Base-by-base conservation (phyloP, 164 flowering plant species). In the Stephania yunnanensis region DNA sequence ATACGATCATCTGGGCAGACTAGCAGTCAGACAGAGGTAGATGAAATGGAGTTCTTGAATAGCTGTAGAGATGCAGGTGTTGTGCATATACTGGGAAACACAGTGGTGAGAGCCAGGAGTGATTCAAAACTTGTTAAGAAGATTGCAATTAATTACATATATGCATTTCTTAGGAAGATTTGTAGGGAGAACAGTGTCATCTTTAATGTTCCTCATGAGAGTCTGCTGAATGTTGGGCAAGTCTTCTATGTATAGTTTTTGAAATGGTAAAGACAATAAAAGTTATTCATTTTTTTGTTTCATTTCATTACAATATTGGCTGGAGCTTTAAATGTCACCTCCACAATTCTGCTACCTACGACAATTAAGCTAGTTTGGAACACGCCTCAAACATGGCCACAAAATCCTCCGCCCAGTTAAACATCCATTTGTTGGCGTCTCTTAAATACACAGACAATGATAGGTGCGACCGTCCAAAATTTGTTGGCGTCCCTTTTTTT, bases 81-180 rank as follows among this genome's bases (percentile, higher is more conserved):
- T 75, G 99, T 93, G 71, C 98, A 95, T 74, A 92, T 95, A 52
- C 72, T 93, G 30, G 99, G 99, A 71, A 95, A 95, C 78, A 90
- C 97, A 1, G 85, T 92, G 36, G 89, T 95, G 70, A 89, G 85
- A 66, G 97, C 99, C 1, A 86, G 91, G 46, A 84, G 97, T 78
- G 90, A 86, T 17, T 84, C 99, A 0, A 78, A 74, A 69, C 81
- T 95, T 61, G 74, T 85, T 58, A 93, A 93, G 82, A 93, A 80
- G 85, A 84, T 95, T 19, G 90, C 95, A 3, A 82, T 95, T 7
- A 93, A 95, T 83, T 93, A 93, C 78, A 76, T 93, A 29, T 95
- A 95, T 79, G 97, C 98, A 10, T 92, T 93, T 78, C 92, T 95
- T 50, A 86, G 95, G 88, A 93, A 86, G 82, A 87, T 93, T 11